Conservation (phyloP, 495 filamentous ascomycete species). For the Pseudoneurospora amorphoporcata region DNA sequence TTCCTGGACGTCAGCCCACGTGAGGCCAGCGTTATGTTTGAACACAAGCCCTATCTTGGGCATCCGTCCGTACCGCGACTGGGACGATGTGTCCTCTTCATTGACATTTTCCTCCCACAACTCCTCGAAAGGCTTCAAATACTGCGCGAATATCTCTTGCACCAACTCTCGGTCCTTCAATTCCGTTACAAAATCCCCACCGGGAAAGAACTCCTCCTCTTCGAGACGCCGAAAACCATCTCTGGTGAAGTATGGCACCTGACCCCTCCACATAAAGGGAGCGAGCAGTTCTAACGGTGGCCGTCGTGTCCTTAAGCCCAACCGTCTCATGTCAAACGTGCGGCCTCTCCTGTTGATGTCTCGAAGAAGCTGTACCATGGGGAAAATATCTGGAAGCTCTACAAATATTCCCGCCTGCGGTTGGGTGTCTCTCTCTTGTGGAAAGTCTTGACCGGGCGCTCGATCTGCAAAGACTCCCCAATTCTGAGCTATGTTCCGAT, state of each 20-base stretch:
- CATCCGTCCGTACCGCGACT: not conserved
- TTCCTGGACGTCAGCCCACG: too few relatives aligned
- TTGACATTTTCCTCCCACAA: not conserved
- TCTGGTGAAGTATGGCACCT: too few relatives aligned
- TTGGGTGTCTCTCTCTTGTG: not conserved
- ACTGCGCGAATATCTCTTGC: not conserved
- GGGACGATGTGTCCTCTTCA: not conserved
- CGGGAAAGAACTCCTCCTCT: not conserved
- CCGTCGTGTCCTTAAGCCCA: too few relatives aligned
- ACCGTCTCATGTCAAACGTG: too few relatives aligned
- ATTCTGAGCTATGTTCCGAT: not conserved
- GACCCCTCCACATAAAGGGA: too few relatives aligned
- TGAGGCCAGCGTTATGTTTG: too few relatives aligned
- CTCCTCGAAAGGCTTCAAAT: not conserved
- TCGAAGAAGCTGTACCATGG: not conserved
- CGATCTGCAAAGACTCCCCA: not conserved
- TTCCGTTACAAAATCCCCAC: not conserved
- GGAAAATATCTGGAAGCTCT: not conserved
- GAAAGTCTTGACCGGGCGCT: not conserved
- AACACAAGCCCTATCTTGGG: not conserved
- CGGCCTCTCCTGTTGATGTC: not conserved
- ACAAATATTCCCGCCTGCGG: not conserved
- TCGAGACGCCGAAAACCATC: too few relatives aligned
- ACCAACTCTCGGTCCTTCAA: not conserved
- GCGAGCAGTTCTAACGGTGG: too few relatives aligned